phyloP scores from a whole-genome alignment of 164 flowering plant species.

The Umbellularia californica region DNA sequence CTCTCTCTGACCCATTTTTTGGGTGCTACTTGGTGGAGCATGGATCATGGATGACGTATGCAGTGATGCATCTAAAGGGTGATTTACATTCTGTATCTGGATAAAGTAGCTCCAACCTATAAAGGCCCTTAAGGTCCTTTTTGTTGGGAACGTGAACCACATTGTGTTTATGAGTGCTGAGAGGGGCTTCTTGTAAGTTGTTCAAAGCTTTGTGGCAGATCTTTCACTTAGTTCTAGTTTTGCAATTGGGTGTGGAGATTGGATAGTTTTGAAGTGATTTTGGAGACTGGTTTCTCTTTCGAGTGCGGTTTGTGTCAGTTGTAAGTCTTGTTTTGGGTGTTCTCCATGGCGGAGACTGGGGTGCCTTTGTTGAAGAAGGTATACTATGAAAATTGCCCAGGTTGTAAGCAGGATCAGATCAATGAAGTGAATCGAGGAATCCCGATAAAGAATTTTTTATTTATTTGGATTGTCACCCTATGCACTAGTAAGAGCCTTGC shows the following conservation, averaged over 20 bases:
- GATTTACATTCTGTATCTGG: too few species aligned
- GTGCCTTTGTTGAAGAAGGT: constrained; percentile 20
- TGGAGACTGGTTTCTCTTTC: background rate
- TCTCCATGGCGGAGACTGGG: constrained; percentile 1
- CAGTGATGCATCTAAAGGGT: too few species aligned
- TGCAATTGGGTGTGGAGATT: background rate
- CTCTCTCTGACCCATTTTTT: background rate
- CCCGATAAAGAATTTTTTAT: constrained; percentile 15
- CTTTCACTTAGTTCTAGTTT: background rate
- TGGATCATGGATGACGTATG: too few species aligned
- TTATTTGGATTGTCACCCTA: constrained; percentile 14
- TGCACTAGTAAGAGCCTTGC: constrained; percentile 7
- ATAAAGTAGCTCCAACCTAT: too few species aligned
- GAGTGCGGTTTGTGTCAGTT: too few species aligned
- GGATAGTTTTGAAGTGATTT: background rate
- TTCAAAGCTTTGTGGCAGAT: background rate
- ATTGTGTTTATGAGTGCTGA: background rate
- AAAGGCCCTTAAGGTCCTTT: too few species aligned
- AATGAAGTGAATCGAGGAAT: constrained; percentile 11
- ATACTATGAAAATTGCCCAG: constrained; percentile 36
- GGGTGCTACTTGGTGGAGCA: background rate
- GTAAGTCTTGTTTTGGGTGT: too few species aligned
- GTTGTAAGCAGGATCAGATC: constrained; percentile 16
- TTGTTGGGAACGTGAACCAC: background rate
- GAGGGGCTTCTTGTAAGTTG: background rate